A percentile compares a stretch with the other conserved stretches of the same genome.
These are phyloP conservation scores for Tolypocladium ophioglossoides DNA, from an alignment of 2,329 filamentous ascomycete species.

Conservation along the genomic window DNA sequence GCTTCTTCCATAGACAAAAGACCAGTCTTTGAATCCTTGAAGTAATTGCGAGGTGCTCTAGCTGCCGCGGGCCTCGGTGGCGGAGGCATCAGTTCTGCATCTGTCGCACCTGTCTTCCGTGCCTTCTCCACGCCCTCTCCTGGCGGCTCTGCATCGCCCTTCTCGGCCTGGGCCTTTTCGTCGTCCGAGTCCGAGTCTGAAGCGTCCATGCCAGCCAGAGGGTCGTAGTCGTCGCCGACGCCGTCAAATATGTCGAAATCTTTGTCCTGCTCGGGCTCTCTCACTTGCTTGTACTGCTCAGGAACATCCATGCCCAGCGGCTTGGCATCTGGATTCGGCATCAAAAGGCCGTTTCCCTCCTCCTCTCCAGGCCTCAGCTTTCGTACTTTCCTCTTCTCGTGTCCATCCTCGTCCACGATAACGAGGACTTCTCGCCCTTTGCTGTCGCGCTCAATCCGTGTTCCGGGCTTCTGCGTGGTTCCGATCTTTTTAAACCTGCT, in stretches of 20 bases:
- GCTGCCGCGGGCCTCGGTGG: constrained; percentile 31
- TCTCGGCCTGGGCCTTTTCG: constrained; percentile 26
- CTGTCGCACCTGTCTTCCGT: constrained; percentile 7
- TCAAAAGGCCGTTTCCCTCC: constrained; percentile 31
- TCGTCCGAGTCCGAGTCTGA: constrained; percentile 34
- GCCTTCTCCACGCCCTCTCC: constrained; percentile 6
- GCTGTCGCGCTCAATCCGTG: constrained; percentile 49
- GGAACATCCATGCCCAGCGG: constrained; percentile 58
- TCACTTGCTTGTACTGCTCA: constrained; percentile 41
- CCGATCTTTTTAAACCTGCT: constrained; percentile 57
- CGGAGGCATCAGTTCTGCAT: constrained; percentile 29
- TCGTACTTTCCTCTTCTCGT: constrained; percentile 55
- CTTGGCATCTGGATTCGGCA: constrained; percentile 43
- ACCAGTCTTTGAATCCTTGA: constrained; percentile 45
- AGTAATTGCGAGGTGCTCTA: constrained; percentile 45
- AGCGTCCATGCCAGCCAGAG: constrained; percentile 45
- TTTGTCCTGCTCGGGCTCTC: constrained; percentile 38
- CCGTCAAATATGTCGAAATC: constrained; percentile 57
- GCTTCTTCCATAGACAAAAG: constrained; percentile 42
- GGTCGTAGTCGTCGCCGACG: constrained; percentile 57
- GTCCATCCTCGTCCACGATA: constrained; percentile 54
- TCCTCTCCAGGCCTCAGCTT: constrained; percentile 33
- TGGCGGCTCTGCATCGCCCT: constrained; percentile 10
- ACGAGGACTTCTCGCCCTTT: constrained; percentile 55
- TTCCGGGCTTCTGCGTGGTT: constrained; percentile 38